These are phyloP conservation scores for Cryptosporidium bovis DNA, from an alignment of 169 alveolate species.

Conservation along the genomic window DNA sequence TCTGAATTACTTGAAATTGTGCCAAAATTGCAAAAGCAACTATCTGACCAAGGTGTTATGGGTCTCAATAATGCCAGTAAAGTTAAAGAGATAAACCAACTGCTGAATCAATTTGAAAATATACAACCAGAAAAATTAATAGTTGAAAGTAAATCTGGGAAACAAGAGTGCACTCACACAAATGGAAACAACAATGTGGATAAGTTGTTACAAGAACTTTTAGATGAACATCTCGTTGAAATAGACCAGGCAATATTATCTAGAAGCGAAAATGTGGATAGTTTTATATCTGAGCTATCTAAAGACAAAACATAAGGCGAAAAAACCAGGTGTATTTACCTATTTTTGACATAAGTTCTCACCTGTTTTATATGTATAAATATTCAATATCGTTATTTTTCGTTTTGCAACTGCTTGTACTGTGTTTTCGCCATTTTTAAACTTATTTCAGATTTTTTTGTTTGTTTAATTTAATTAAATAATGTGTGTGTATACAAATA, in stretches of 20 bases:
- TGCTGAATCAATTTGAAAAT: conserved; percentile 23
- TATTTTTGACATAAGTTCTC: too few relatives aligned
- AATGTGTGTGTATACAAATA: too few relatives aligned
- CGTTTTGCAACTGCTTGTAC: too few relatives aligned
- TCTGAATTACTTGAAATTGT: conserved; percentile 28
- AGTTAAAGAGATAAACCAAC: conserved; percentile 38
- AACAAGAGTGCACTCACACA: not conserved
- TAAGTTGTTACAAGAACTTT: conserved; percentile 24
- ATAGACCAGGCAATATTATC: conserved; percentile 39
- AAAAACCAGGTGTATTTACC: not conserved
- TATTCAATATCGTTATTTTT: too few relatives aligned
- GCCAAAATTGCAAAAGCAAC: conserved; percentile 46
- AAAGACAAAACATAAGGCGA: not conserved
- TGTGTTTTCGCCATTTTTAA: too few relatives aligned
- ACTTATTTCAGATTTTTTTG: too few relatives aligned
- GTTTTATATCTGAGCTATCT: not conserved
- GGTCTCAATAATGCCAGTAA: conserved; percentile 16
- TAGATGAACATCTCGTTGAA: conserved; percentile 48
- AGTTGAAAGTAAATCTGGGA: not conserved
- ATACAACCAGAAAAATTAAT: conserved; percentile 10
- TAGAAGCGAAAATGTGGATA: not conserved
- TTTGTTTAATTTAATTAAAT: too few relatives aligned
- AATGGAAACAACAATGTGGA: conserved; percentile 5
- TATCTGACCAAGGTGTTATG: conserved; percentile 67
- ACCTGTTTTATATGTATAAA: too few relatives aligned